A percentile compares a stretch with the other conserved stretches of the same genome.
Conservation (phyloP, 345 rosid species). For the Populus euphratica region DNA sequence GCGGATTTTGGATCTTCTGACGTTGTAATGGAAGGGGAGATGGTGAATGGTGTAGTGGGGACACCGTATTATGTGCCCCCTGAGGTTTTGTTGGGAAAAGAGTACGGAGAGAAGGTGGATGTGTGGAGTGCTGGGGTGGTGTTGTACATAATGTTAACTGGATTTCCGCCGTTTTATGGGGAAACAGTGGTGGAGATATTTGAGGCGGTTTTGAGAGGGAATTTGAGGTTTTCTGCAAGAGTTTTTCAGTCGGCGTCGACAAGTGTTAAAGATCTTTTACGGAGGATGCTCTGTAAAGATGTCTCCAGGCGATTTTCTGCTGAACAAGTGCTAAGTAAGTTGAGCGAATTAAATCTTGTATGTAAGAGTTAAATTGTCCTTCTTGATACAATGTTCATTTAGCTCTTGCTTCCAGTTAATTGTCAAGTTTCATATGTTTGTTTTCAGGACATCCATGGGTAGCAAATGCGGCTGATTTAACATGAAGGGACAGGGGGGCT, state of each 20-base stretch:
- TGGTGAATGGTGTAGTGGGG: constrained; percentile 56
- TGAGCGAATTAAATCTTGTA: not conserved
- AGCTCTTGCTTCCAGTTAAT: not conserved
- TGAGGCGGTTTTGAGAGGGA: constrained; percentile 60
- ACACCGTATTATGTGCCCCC: constrained; percentile 87
- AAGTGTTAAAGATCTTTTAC: constrained; percentile 59
- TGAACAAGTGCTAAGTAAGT: constrained; percentile 72
- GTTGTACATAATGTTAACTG: constrained; percentile 66
- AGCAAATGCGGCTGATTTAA: not conserved
- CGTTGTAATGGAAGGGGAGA: constrained; percentile 23
- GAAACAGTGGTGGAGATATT: constrained; percentile 66
- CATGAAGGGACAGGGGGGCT: not conserved
- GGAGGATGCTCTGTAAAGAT: constrained; percentile 79
- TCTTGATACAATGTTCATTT: too few species aligned
- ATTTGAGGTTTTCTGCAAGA: constrained; percentile 60
- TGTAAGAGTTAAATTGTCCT: not conserved
- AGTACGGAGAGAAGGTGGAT: constrained; percentile 71
- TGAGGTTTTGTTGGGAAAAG: constrained; percentile 69
- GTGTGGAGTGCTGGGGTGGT: constrained; percentile 85
- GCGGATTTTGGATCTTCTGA: constrained; percentile 78
- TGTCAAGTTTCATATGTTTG: not conserved
- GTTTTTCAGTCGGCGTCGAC: constrained; percentile 44
- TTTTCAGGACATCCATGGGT: constrained; percentile 31
- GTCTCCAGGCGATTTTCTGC: constrained; percentile 68
- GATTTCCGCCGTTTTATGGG: constrained; percentile 71